These are phyloP conservation scores for Phytophthora foliorum DNA, from an alignment of 352 stramenopile genomes.

Conservation along the genomic window DNA sequence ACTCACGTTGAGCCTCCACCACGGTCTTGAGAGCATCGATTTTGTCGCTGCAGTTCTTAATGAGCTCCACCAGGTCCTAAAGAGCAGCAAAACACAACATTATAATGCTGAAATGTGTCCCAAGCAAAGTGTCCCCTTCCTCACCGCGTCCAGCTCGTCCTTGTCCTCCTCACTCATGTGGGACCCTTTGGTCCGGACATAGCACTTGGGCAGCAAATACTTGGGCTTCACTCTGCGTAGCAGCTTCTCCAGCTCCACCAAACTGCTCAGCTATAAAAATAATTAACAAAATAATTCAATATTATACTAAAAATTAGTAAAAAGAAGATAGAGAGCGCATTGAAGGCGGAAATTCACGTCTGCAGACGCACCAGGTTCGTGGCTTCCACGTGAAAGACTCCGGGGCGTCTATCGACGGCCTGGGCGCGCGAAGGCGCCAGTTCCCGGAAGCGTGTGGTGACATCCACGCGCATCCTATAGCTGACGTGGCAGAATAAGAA, in stretches of 20 bases:
- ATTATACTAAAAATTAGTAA: slow-evolving; percentile 9
- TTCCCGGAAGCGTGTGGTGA: slow-evolving; percentile 48
- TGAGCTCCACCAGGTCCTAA: slow-evolving; percentile 79
- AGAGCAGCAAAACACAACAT: not conserved
- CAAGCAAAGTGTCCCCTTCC: not conserved
- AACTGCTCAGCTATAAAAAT: slow-evolving; percentile 48
- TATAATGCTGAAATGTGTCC: not conserved
- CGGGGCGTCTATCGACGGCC: not conserved
- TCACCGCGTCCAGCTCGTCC: slow-evolving; percentile 78
- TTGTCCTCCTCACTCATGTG: slow-evolving; percentile 81
- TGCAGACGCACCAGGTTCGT: slow-evolving; percentile 38
- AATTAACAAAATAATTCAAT: not conserved
- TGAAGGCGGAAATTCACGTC: not conserved
- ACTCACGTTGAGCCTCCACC: slow-evolving; percentile 42
- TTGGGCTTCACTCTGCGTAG: slow-evolving; percentile 55
- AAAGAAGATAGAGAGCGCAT: slow-evolving; percentile 1
- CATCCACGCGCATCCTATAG: slow-evolving; percentile 42
- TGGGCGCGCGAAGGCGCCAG: slow-evolving; percentile 33
- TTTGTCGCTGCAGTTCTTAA: slow-evolving; percentile 71
- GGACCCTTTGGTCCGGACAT: slow-evolving; percentile 68
- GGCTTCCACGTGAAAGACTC: slow-evolving; percentile 39
- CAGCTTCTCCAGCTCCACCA: slow-evolving; percentile 68
- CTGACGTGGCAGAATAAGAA: slow-evolving; percentile 22
- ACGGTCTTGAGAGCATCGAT: slow-evolving; percentile 66
- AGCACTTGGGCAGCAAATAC: slow-evolving; percentile 69